Base-by-base conservation (phyloP, 2,329 filamentous ascomycete genomes). In the Aspergillus phoenicis region DNA sequence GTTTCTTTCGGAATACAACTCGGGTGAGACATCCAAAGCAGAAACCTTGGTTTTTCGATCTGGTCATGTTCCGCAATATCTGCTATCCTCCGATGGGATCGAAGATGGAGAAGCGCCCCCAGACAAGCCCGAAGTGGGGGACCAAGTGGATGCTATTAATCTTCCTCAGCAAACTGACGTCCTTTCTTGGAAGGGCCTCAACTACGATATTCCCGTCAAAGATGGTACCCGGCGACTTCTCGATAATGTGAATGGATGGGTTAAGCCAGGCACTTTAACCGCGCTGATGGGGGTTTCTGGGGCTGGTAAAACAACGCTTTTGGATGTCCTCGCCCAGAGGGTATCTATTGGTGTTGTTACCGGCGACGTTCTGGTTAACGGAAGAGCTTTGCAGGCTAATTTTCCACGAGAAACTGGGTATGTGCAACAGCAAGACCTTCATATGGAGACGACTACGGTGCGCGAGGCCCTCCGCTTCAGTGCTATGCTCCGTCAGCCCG, bases 241-340 rank as follows among this genome's bases (percentile, higher is more conserved):
- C 54, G 67, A 67, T 43, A 52, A 70, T 41, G 64, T 70, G 89
- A 94, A 76, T 93, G 93, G 93, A 36, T 97, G 91, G 91, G 92
- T 97, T 58, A 94, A 96, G 77, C 93, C 93, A 4, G 93, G 93
- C 61, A 96, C 91, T 4, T 73, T 96, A 52, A 97, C 93, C 2
- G 93, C 91, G 8, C 82, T 96, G 2, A 96, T 97, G 92, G 91
- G 92, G 76, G 91, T 93, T 5, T 93, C 90, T 28, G 93, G 93
- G 59, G 93, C 93, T 10, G 93, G 93, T 45, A 97, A 97, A 75
- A 97, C 93, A 0, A 97, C 93, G 0, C 84, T 97, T 11, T 82
- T 97, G 8, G 91, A 97, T 75, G 91, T 91, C 26, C 82, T 97
- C 64, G 93, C 93, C 22, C 90, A 90, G 62, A 88, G 93, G 70